A percentile compares a stretch with the other conserved stretches of the same genome.
Conservation (phyloP, 2,329 filamentous ascomycete species). For the Westerdykella ornata region DNA sequence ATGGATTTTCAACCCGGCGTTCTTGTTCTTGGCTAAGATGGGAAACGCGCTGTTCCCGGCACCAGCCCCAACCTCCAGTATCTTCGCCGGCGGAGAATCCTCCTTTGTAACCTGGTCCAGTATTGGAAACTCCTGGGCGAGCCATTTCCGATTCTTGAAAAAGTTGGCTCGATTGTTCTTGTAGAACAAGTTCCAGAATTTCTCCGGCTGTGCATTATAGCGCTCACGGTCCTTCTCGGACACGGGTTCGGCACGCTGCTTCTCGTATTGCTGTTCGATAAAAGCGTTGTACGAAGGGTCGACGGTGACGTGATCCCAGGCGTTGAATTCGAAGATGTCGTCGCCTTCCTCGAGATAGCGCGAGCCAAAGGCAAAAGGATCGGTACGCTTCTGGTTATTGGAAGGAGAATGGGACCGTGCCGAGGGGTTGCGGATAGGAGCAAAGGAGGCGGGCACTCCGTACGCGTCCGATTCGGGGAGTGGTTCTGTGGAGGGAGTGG, state of each 20-base stretch:
- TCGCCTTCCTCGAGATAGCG: slow-evolving; percentile 76
- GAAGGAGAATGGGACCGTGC: slow-evolving; percentile 64
- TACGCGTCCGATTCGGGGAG: slow-evolving; percentile 40
- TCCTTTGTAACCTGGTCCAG: slow-evolving; percentile 67
- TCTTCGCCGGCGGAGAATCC: slow-evolving; percentile 60
- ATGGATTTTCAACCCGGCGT: slow-evolving; percentile 73
- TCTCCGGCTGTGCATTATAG: slow-evolving; percentile 84
- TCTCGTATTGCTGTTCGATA: slow-evolving; percentile 73
- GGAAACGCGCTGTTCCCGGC: slow-evolving; percentile 97
- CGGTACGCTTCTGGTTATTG: slow-evolving; percentile 76
- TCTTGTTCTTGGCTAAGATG: slow-evolving; percentile 75
- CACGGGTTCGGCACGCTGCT: slow-evolving; percentile 79
- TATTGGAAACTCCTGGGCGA: slow-evolving; percentile 90
- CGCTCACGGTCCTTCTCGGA: slow-evolving; percentile 88
- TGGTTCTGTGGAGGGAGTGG: slow-evolving; percentile 1
- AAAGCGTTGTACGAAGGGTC: slow-evolving; percentile 84
- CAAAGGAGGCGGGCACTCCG: slow-evolving; percentile 44
- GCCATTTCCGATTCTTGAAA: slow-evolving; percentile 98
- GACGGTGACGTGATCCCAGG: slow-evolving; percentile 96
- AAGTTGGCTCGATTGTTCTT: slow-evolving; percentile 96
- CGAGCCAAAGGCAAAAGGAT: slow-evolving; percentile 94
- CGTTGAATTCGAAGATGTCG: slow-evolving; percentile 94
- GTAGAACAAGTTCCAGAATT: slow-evolving; percentile 98
- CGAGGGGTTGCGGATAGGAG: slow-evolving; percentile 41
- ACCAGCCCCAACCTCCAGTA: slow-evolving; percentile 90